Percentiles rank a stretch among this genome's conserved stretches.
These are phyloP conservation scores for Ramaria sp. DNA, from an alignment of 768 basidiomycete genomes.

Conservation along the genomic window DNA sequence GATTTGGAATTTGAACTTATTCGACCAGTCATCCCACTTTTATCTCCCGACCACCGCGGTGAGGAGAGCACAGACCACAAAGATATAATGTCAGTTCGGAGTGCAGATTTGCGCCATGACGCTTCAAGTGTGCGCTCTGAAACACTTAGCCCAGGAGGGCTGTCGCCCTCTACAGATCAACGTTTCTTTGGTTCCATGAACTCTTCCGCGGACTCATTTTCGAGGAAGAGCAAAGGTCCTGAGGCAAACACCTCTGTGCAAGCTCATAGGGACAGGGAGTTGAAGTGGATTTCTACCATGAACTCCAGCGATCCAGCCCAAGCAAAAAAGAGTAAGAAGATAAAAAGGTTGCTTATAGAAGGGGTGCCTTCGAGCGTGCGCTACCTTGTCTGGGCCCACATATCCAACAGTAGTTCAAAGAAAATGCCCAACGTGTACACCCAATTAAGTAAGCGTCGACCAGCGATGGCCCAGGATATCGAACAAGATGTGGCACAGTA, in stretches of 20 bases:
- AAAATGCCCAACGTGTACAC: conserved; percentile 59
- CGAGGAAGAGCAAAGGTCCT: neutral
- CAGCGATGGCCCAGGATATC: conserved; percentile 41
- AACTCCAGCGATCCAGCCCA: conserved; percentile 45
- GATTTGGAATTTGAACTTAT: conserved; percentile 79
- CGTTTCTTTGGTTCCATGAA: neutral
- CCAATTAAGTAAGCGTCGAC: conserved; percentile 46
- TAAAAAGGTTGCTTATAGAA: conserved; percentile 63
- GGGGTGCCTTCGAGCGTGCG: conserved; percentile 74
- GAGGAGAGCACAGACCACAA: neutral
- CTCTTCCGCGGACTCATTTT: neutral
- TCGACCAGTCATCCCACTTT: conserved; percentile 29
- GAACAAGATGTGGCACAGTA: conserved; percentile 44
- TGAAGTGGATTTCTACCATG: conserved; percentile 64
- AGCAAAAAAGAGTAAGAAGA: conserved; percentile 70
- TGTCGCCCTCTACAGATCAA: conserved; percentile 7
- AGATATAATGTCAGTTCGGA: neutral
- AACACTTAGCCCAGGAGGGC: conserved; percentile 8
- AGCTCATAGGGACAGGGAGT: conserved; percentile 67
- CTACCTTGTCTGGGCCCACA: conserved; percentile 74
- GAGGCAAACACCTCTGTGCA: conserved; percentile 18
- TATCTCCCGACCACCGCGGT: neutral
- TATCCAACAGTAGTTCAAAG: conserved; percentile 68
- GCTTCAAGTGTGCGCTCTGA: conserved; percentile 9
- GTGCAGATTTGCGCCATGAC: conserved; percentile 1